Base-by-base conservation (phyloP, 2,329 filamentous ascomycete species). In the Verticillium albo-atrum region DNA sequence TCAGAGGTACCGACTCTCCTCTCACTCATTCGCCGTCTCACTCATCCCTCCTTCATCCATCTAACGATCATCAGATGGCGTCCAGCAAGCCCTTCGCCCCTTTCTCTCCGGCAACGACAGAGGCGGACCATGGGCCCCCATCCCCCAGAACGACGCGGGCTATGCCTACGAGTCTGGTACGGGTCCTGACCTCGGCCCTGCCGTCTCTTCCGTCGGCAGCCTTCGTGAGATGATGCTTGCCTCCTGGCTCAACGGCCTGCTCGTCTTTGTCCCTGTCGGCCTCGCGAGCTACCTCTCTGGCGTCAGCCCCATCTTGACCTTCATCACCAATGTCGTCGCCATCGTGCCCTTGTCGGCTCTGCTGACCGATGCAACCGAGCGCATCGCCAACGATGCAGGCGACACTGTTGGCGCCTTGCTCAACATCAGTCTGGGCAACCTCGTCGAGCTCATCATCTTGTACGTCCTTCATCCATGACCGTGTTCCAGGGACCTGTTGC, bases 201-300 rank as follows among this genome's bases (percentile, higher is more conserved):
- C 42, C 42, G 10, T 50, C n/a, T 50, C 42, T 20, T 50, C 42
- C 10, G 42, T 50, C 10, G 20, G 42, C n/a, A 50, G 51, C 26
- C 23, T 60, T 2, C 37, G 56, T 25, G 28, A 55, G 9, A 73
- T 68, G 25, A 47, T 75, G 10, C 66, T 68, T 26, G 68, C 67
- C 0, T 74, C 72, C 66, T 86, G 82, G 77, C 72, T 91, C 72
- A 91, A 91, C 65, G 65, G 86, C 54, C 74, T 91, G 54, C 78
- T 91, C 56, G 71, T 90, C 37, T 90, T 90, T 66, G 87, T 91
- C n/a, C 89, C 89, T 2, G 76, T 88, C 54, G 89, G 88, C 61
- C 84, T 90, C 52, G 82, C 79, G 17, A 77, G 81, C 37, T 79
- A 88, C 61, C 62, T 74, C 15, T 59, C 68, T 7, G 50, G 70